A percentile compares a stretch with the other conserved stretches of the same genome.
phyloP scores from a whole-genome alignment of 192 early-diverging fungal species.

The Chytriomyces confervae region DNA sequence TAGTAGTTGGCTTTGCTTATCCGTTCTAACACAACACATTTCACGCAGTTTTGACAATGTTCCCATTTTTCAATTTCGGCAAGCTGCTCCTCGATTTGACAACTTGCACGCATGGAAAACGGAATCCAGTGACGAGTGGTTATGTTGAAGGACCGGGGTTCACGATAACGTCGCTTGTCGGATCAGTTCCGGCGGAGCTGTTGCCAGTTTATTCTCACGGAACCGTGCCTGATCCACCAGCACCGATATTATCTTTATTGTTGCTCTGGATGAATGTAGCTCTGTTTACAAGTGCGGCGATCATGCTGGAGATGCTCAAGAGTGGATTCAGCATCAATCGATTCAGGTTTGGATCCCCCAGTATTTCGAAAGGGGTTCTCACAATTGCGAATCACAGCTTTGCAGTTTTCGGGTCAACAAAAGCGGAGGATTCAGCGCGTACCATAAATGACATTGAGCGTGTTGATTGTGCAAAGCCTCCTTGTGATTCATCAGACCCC shows the following conservation, averaged over 20 bases:
- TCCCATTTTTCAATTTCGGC: slow-evolving; percentile 52
- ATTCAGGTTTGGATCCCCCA: too few species aligned
- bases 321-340: background rate
- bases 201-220: slow-evolving; percentile 55
- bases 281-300: background rate
- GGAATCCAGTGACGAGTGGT: slow-evolving; percentile 51
- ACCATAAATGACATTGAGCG: too few species aligned
- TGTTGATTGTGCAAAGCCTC: too few species aligned
- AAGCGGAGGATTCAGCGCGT: too few species aligned
- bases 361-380: too few species aligned
- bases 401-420: too few species aligned
- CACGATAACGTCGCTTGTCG: slow-evolving; percentile 54
- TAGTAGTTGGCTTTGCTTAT: slow-evolving; percentile 35
- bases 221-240: slow-evolving; percentile 55
- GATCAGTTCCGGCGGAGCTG: slow-evolving; percentile 45
- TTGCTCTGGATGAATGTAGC: slow-evolving; percentile 61
- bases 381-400: too few species aligned
- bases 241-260: slow-evolving; percentile 61
- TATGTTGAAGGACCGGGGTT: slow-evolving; percentile 66
- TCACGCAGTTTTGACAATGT: background rate
- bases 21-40: slow-evolving; percentile 43
- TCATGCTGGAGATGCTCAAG: background rate
- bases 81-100: slow-evolving; percentile 71
- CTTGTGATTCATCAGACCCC: too few species aligned
- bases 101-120: slow-evolving; percentile 49